These are phyloP conservation scores for Melampsora larici-populina DNA, from an alignment of 1,284 basidiomycete species.

Conservation along the genomic window DNA sequence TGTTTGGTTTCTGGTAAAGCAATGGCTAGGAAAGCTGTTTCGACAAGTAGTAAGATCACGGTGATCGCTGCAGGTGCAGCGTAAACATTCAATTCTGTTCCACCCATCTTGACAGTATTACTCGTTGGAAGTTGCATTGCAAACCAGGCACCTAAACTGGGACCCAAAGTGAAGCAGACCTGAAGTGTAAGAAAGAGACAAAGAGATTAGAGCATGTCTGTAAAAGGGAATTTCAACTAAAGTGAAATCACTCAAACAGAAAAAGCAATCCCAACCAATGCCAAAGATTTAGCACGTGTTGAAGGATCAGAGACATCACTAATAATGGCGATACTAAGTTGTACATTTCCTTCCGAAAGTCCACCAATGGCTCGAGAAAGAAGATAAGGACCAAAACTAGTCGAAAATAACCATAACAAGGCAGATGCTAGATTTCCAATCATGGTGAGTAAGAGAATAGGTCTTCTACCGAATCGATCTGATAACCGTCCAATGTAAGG, in stretches of 20 bases:
- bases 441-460: conserved; percentile 76
- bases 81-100: conserved; percentile 71
- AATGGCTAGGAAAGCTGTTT: conserved; percentile 47
- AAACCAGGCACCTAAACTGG: conserved; percentile 58
- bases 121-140: conserved; percentile 53
- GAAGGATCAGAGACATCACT: conserved; percentile 76
- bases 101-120: conserved; percentile 40
- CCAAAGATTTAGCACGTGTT: conserved; percentile 75
- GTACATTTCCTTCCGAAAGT: conserved; percentile 63
- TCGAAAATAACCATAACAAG: conserved; percentile 79
- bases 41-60: conserved; percentile 47
- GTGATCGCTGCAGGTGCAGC: conserved; percentile 68
- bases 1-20: conserved; percentile 51
- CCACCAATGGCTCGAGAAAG: conserved; percentile 84
- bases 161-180: conserved; percentile 60
- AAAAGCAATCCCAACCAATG: conserved; percentile 87
- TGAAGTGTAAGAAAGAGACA: conserved; percentile 45
- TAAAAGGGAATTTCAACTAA: too few species aligned
- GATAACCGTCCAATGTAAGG: conserved; percentile 67
- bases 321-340: conserved; percentile 67
- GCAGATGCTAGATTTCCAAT: conserved; percentile 84
- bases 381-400: conserved; percentile 73
- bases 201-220: conserved; percentile 63
- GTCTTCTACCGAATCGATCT: conserved; percentile 79
- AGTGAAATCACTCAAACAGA: conserved; percentile 71